A percentile compares a stretch with the other conserved stretches of the same genome.
phyloP scores from a whole-genome alignment of 2,329 filamentous ascomycete genomes.

The Cladosporium velox region DNA sequence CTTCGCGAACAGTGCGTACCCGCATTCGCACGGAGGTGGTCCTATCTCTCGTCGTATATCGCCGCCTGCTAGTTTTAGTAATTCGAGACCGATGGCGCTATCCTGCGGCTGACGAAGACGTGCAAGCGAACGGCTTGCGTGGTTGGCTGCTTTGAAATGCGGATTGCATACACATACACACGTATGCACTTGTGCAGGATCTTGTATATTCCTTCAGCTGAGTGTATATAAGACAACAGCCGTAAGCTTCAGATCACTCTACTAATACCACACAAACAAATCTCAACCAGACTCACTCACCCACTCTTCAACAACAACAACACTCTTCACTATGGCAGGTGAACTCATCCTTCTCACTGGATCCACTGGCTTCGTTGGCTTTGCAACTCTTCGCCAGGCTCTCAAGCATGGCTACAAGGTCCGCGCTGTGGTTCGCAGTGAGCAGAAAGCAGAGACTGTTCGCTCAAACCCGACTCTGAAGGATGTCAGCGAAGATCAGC shows the following conservation, averaged over 20 bases:
- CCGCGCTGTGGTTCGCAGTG: slow-evolving; percentile 31
- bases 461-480: slow-evolving; percentile 22
- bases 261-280: neutral
- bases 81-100: neutral
- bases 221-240: neutral
- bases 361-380: slow-evolving; percentile 32
- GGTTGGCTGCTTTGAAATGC: neutral
- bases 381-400: slow-evolving; percentile 28
- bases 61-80: neutral
- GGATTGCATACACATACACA: neutral
- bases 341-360: slow-evolving; percentile 27
- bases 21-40: neutral
- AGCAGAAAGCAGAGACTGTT: slow-evolving; percentile 27
- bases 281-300: neutral
- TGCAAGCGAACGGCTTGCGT: neutral
- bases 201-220: neutral
- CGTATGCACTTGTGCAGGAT: neutral
- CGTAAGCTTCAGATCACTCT: neutral
- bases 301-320: neutral
- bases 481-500: neutral
- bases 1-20: neutral
- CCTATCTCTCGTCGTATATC: neutral
- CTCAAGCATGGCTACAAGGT: slow-evolving; percentile 32
- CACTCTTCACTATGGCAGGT: slow-evolving; percentile 3
- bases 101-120: neutral